Evolutionary conservation across 257 asterid genomes (phyloP), one percentile per base, ranked within the genome.

Genomic region (Prunella vulgaris): DNA sequence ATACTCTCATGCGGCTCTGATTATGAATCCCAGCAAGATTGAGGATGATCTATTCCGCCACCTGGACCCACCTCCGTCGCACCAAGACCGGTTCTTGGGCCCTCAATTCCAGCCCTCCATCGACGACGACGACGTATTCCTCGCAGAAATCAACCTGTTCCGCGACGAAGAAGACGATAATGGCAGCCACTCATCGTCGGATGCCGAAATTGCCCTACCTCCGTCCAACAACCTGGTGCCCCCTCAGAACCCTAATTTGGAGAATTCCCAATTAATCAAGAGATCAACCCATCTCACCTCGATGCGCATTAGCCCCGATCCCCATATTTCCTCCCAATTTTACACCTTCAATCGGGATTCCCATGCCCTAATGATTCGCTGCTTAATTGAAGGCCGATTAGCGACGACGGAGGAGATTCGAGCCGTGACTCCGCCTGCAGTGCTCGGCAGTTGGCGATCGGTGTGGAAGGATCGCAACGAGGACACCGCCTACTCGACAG

Each of bases 401-500:
- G 92, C 96, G 10, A 79, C 88, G 8, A 85, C 97, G 8, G 96
- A 89, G 38, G 95, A 92, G 85, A 87, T 92, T 70, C 95, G 90
- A 0, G 79, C 80, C 1, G 93, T 85, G 25, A 89, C 95, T 1
- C 85, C 88, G 2, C 61, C 79, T 12, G 44, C 92, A 1, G 87
- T 92, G 53, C 96, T 89, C 25, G 10, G 84, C 42, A 92, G 94
- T 84, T 92, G 97, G 97, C 86, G 96, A 9, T 67, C 87, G 10
- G 97, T 92, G 21, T 89, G 97, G 96, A 92, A 87, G 84, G 97
- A 92, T 75, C 85, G 97, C 5, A 92, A 86, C 58, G 96, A 87
- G 84, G 97, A 92, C 35, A 92, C 97, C 7, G 97, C 97, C 0
- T 92, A 86, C 72, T 66, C 86, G 58, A 92, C 95, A 2, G 97